Conservation (phyloP, 1,139 yeast species). For the Geotrichum candidum region DNA sequence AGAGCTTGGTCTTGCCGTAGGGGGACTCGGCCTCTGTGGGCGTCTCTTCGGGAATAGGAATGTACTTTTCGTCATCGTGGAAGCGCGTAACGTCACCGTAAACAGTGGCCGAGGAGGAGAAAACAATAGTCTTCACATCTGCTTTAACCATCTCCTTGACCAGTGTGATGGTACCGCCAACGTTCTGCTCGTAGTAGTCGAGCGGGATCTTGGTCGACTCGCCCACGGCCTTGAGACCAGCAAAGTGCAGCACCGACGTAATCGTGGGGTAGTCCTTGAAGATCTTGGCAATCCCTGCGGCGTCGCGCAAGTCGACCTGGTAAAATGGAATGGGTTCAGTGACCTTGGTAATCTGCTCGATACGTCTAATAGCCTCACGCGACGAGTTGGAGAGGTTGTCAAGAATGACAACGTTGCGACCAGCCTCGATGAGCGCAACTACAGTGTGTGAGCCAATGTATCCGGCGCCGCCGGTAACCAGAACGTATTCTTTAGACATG, state of each 20-base stretch:
- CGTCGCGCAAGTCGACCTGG: conserved; percentile 54
- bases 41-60: conserved; percentile 75
- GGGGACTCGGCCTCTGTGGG: conserved; percentile 75
- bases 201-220: conserved; percentile 73
- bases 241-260: conserved; percentile 68
- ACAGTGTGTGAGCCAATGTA: conserved; percentile 82
- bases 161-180: conserved; percentile 58
- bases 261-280: conserved; percentile 47
- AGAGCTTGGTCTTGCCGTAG: conserved; percentile 65
- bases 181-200: conserved; percentile 63
- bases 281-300: conserved; percentile 43
- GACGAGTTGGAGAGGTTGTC: conserved; percentile 69
- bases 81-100: conserved; percentile 79
- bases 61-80: conserved; percentile 46
- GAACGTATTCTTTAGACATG: conserved; percentile 38
- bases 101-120: conserved; percentile 77
- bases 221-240: conserved; percentile 83
- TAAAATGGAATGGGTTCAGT: conserved; percentile 46
- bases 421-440: conserved; percentile 56
- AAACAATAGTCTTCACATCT: conserved; percentile 55
- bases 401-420: conserved; percentile 62
- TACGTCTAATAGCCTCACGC: conserved; percentile 60
- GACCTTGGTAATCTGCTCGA: conserved; percentile 50
- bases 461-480: conserved; percentile 86
- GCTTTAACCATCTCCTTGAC: conserved; percentile 47